These are phyloP conservation scores for Mrakia frigida DNA, from an alignment of 768 basidiomycete species.

Conservation along the genomic window DNA sequence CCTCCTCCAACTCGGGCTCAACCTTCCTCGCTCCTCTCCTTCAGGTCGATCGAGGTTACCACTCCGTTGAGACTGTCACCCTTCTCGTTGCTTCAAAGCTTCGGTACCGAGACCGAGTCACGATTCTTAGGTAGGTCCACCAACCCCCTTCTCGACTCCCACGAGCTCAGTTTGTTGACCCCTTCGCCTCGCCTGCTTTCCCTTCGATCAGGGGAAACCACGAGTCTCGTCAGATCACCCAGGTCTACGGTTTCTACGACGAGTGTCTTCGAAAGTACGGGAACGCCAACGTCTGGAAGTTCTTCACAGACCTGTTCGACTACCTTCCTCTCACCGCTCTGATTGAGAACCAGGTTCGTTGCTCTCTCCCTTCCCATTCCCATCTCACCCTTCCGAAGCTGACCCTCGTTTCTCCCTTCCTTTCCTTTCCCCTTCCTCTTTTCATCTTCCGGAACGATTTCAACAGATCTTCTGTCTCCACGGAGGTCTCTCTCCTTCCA, in stretches of 20 bases:
- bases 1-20: neutral
- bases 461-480: conserved; percentile 98
- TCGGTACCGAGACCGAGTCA: conserved; percentile 95
- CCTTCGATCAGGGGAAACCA: conserved; percentile 64
- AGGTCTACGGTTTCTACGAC: conserved; percentile 99
- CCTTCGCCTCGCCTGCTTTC: neutral
- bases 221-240: conserved; percentile 98
- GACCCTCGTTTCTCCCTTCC: conserved; percentile 17
- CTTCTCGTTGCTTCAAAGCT: conserved; percentile 94
- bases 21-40: conserved; percentile 17
- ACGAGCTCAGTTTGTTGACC: neutral
- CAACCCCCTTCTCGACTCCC: neutral
- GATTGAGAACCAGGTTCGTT: conserved; percentile 95
- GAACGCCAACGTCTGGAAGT: conserved; percentile 99
- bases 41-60: conserved; percentile 62
- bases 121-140: conserved; percentile 63
- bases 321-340: conserved; percentile 94
- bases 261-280: conserved; percentile 99
- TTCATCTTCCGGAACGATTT: too few relatives aligned
- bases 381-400: neutral
- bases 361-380: conserved; percentile 4
- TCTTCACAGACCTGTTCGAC: conserved; percentile 97
- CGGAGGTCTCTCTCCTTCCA: conserved; percentile 95
- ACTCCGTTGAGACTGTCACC: conserved; percentile 94
- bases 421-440: neutral